phyloP scores from a whole-genome alignment of 2,329 filamentous ascomycete genomes.

The Colletotrichum sp. region DNA sequence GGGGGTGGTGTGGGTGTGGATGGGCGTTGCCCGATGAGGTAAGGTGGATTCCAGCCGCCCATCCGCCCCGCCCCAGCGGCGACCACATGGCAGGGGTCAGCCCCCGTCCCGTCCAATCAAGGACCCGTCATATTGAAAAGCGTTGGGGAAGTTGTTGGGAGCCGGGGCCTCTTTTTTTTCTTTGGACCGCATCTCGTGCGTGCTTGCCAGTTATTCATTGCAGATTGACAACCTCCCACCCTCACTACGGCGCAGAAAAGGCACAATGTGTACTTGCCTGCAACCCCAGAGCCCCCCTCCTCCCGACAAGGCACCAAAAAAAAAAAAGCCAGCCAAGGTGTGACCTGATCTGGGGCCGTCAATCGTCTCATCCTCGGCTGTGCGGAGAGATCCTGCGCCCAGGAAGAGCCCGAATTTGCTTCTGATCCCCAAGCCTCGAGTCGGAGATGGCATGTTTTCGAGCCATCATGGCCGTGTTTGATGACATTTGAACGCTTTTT shows the following conservation, averaged over 20 bases:
- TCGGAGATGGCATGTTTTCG: slow-evolving; percentile 6
- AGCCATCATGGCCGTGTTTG: not conserved
- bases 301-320: not conserved
- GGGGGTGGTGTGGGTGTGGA: not conserved
- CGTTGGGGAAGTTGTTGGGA: slow-evolving; percentile 22
- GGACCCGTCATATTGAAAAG: slow-evolving; percentile 10
- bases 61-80: slow-evolving; percentile 14
- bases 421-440: slow-evolving; percentile 2
- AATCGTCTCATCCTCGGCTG: slow-evolving; percentile 20
- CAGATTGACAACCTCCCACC: slow-evolving; percentile 18
- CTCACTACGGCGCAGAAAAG: not conserved
- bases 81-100: slow-evolving; percentile 5
- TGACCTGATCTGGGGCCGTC: slow-evolving; percentile 13
- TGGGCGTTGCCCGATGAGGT: not conserved
- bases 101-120: slow-evolving; percentile 15
- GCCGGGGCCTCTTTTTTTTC: not conserved
- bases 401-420: slow-evolving; percentile 2
- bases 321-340: slow-evolving; percentile 8
- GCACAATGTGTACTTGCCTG: not conserved
- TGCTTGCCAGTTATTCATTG: slow-evolving; percentile 16
- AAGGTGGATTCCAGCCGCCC: slow-evolving; percentile 10
- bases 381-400: not conserved
- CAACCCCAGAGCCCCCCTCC: not conserved
- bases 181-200: slow-evolving; percentile 14
- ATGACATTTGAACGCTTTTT: slow-evolving; percentile 2